Evolutionary conservation across 805 yeast species (phyloP).

Genomic region (Candida golubevii): DNA sequence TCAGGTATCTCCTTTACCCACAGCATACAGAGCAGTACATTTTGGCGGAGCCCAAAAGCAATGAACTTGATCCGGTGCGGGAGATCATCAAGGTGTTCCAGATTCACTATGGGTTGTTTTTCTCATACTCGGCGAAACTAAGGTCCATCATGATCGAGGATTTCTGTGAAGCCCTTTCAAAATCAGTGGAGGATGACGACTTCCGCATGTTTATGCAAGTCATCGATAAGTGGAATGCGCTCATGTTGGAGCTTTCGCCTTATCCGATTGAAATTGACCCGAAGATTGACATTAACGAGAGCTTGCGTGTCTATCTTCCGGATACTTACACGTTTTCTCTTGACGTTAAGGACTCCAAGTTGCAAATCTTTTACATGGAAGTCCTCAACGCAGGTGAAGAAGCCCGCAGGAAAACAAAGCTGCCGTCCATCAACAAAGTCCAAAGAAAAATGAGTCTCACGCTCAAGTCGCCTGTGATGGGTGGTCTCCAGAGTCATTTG

Average conservation of each 20-base stretch:
- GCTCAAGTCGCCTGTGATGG: constrained; percentile 5
- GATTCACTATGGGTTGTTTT: constrained; percentile 38
- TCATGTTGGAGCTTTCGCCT: constrained; percentile 38
- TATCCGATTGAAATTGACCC: constrained; percentile 18
- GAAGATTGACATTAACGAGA: constrained; percentile 15
- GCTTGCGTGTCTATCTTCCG: constrained; percentile 14
- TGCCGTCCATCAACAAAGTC: background rate
- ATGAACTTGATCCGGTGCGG: constrained; percentile 57
- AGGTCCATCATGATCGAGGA: constrained; percentile 30
- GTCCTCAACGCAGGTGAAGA: constrained; percentile 15
- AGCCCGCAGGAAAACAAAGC: constrained; percentile 3
- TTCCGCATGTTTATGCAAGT: constrained; percentile 33
- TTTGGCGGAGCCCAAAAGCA: constrained; percentile 48
- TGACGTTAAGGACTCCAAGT: constrained; percentile 13
- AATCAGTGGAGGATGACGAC: constrained; percentile 29
- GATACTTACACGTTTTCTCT: constrained; percentile 3
- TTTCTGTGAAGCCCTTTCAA: constrained; percentile 30
- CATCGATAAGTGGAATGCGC: constrained; percentile 39
- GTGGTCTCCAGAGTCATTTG: constrained; percentile 5
- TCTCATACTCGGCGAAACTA: constrained; percentile 33
- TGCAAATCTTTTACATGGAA: constrained; percentile 14
- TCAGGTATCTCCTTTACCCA: constrained; percentile 32
- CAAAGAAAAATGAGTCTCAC: constrained; percentile 8
- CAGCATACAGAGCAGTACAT: constrained; percentile 47
- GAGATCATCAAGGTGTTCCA: constrained; percentile 51